phyloP scores from a whole-genome alignment of 495 filamentous ascomycete genomes.

The Talaromyces wortmannii region DNA sequence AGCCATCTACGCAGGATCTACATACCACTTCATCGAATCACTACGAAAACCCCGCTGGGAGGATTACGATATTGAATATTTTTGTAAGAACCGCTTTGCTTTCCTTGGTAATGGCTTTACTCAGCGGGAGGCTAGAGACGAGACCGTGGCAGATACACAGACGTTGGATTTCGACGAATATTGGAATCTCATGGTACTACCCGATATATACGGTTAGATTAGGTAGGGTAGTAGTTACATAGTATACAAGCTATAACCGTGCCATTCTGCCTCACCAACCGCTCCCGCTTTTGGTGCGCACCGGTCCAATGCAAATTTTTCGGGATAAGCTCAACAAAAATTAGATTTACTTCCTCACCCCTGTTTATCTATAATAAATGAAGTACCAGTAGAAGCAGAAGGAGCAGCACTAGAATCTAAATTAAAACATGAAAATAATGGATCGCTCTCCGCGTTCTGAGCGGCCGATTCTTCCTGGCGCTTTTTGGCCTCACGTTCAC shows the following conservation, averaged over 20 bases:
- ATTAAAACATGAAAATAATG: neutral
- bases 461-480: neutral
- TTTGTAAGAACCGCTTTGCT: too few species aligned
- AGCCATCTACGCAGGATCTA: conserved; percentile 25
- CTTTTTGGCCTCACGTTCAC: neutral
- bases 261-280: neutral
- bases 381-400: neutral
- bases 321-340: neutral
- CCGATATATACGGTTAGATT: too few species aligned
- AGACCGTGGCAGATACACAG: neutral
- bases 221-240: too few species aligned
- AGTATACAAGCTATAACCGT: too few species aligned
- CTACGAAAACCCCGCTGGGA: conserved; percentile 36
- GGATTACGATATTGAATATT: conserved; percentile 36
- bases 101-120: conserved; percentile 38
- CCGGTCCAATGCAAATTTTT: neutral
- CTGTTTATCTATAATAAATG: neutral
- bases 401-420: neutral
- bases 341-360: neutral
- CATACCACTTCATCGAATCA: conserved; percentile 44
- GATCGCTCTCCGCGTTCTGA: neutral
- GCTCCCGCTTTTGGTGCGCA: neutral
- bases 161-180: neutral
- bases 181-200: too few species aligned
- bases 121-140: neutral